These are phyloP conservation scores for Phaeosphaeriaceae sp. DNA, from an alignment of 2,329 filamentous ascomycete species.

Conservation along the genomic window DNA sequence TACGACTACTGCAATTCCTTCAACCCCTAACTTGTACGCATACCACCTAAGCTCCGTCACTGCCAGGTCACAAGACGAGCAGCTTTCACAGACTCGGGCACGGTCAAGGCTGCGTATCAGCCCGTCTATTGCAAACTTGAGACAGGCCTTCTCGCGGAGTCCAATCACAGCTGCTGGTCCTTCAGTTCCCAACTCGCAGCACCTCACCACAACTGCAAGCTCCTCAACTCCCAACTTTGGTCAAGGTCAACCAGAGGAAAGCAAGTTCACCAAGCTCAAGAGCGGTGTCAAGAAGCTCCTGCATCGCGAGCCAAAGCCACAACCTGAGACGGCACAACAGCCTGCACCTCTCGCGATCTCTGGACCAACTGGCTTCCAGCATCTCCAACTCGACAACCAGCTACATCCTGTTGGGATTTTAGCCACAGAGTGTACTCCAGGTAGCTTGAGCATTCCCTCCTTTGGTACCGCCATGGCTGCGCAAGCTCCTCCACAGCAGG, in stretches of 20 bases:
- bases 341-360: background rate
- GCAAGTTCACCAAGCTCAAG: background rate
- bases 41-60: background rate
- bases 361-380: background rate
- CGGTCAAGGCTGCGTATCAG: background rate
- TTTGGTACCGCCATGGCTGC: background rate
- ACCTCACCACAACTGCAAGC: background rate
- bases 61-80: background rate
- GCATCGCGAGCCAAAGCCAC: background rate
- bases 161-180: background rate
- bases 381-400: background rate
- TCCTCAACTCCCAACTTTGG: background rate
- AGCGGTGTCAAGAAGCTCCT: background rate
- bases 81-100: background rate
- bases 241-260: background rate
- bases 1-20: background rate
- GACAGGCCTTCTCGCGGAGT: background rate
- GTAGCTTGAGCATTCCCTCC: background rate
- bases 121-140: background rate
- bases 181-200: background rate
- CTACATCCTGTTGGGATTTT: background rate
- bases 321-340: background rate
- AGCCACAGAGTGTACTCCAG: background rate
- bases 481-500: background rate
- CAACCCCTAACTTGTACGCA: background rate